A percentile compares a stretch with the other conserved stretches of the same genome.
Evolutionary conservation across 1,139 yeast species (phyloP).

Genomic region (Yarrowia galli): DNA sequence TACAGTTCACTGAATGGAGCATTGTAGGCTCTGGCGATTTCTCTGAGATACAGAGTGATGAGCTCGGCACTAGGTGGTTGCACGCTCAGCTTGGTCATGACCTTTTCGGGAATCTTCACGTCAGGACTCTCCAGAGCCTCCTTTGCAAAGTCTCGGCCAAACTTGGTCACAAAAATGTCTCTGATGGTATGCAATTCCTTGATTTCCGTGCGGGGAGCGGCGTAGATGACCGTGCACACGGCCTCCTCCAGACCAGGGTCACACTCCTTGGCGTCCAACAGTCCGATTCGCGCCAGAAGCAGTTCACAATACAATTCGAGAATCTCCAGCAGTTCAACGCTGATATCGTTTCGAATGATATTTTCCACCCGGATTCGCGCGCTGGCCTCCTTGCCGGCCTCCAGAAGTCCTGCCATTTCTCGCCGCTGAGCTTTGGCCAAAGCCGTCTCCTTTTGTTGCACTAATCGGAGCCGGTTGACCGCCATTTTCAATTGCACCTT

Average conservation of each 20-base stretch:
- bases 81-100: conserved; percentile 66
- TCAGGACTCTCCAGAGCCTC: conserved; percentile 65
- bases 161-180: conserved; percentile 68
- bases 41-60: conserved; percentile 74
- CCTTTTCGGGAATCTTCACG: conserved; percentile 67
- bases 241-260: conserved; percentile 79
- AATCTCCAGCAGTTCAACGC: conserved; percentile 79
- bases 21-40: conserved; percentile 80
- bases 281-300: conserved; percentile 72
- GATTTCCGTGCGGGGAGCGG: conserved; percentile 76
- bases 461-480: conserved; percentile 75
- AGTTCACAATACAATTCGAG: conserved; percentile 86
- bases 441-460: conserved; percentile 84
- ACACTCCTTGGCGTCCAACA: conserved; percentile 59
- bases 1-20: conserved; percentile 72
- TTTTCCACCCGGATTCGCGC: conserved; percentile 88
- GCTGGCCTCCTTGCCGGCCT: conserved; percentile 77
- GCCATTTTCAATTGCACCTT: conserved; percentile 82
- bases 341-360: conserved; percentile 82
- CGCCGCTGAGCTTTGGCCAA: conserved; percentile 82
- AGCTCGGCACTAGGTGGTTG: conserved; percentile 72
- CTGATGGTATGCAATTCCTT: conserved; percentile 70
- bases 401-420: conserved; percentile 72
- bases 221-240: conserved; percentile 69
- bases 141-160: conserved; percentile 70